Evolutionary conservation across 306 rosid genomes (phyloP), one percentile per base, ranked within the genome.

Genomic region (Fagus sylvatica): DNA sequence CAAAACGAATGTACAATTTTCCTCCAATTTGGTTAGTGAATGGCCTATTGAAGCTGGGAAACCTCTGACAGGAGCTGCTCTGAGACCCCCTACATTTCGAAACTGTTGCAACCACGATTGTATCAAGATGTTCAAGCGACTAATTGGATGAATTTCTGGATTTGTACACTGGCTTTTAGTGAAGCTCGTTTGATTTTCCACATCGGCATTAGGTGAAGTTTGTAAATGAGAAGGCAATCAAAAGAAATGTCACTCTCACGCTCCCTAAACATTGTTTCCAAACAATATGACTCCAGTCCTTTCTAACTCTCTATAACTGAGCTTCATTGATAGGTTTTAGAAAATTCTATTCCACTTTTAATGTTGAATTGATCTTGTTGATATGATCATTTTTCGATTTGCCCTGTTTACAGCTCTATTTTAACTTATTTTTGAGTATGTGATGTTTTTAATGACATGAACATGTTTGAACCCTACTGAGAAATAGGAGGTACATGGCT

Each of bases 171-270:
- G 2, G 19, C 69, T 34, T 62, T 1, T 62, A 57, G 11, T 34
- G 69, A 34, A 62, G 22, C 42, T 13, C 32, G 40, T 61, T 33
- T 61, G 6, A 33, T 34, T 62, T 62, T 62, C 33, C 7, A 17
- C 17, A 60, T 60, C 53, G 78, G 80, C 77, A 55, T 76, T 74
- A 49, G 81, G 80, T 77, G 80, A 79, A 53, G 79, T 83, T 66
- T 79, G 90, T 79, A 73, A 74, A 76, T 81, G 84, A 79, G 82
- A 71, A 67, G 33, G 19, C 69, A 62, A 72, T 59, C 48, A 30
- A 2, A 51, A 28, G 74, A 65, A 72, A 64, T 48, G 28, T 67
- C 51, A 46, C 8, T 48, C 40, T 68, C 62, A 70, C 54, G 22
- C 71, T 55, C 22, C 51, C 54, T 77, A 49, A 71, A 77, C 70